Base-by-base conservation (phyloP, 495 filamentous ascomycete species). In the Patellaria atrata region DNA sequence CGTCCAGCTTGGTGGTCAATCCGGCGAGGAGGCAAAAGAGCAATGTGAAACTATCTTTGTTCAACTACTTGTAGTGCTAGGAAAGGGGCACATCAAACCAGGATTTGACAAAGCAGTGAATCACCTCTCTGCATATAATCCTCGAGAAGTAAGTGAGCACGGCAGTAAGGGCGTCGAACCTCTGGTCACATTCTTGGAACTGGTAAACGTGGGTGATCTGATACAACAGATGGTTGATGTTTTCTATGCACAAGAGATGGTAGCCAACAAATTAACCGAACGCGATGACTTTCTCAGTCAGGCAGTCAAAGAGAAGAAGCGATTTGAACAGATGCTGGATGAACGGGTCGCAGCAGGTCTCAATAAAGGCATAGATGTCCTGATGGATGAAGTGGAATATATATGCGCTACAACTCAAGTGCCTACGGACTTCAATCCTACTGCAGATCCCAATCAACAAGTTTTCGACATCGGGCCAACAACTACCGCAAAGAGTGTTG, bases 181-280 rank as follows among this genome's bases (percentile, higher is more conserved):
- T 1, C 67, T 99, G 1, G 82, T 94, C 9, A 96, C 82, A 4
- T 99, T 99, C 48, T 70, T 99, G 27, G 91, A 99, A 54, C 70
- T 99, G 33, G 91, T 96, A 50, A 96, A 96, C 52, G 85, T 99
- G 3, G 91, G 91, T 33, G 91, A 99, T 56, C 69, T 99, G 12
- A 99, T 99, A 41, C 79, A 91, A 31, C 91, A 99, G 51, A 99
- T 99, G 91, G 71, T 99, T 37, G 91, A 99, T 49, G 85, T 99
- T 13, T 99, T 99, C 58, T 99, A 92, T 56, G 81, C 91, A 54
- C 86, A 94, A 52, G 87, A 96, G 54, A 67, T 99, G 22, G 76
- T 83, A 4, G 73, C 72, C 0, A 67, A 73, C 3, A 81, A 80
- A 41, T 73, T 99, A 32, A 79, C 79, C 9, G 87, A 99, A 48